Percentiles rank a stretch among this genome's conserved stretches.
Evolutionary conservation across 108 stramenopile species (phyloP).

Genomic region (Cylindrotheca closterium): DNA sequence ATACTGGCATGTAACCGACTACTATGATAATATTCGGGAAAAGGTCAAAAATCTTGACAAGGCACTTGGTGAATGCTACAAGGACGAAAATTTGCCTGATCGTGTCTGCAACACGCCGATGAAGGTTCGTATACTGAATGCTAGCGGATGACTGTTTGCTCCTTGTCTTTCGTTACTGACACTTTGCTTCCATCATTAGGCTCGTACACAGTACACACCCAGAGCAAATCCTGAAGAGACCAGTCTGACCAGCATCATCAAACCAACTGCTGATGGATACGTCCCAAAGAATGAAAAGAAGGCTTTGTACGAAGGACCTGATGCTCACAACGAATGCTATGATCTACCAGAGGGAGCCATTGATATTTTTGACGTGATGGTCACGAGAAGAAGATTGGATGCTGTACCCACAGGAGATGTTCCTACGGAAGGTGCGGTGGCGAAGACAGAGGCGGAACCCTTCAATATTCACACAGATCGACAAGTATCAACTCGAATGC

Average conservation of each 20-base stretch:
- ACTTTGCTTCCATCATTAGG: conserved; percentile 9
- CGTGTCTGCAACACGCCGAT: conserved; percentile 57
- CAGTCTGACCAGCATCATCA: conserved; percentile 48
- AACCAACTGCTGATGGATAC: conserved; percentile 40
- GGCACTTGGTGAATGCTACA: conserved; percentile 43
- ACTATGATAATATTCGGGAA: conserved; percentile 62
- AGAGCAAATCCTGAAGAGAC: conserved; percentile 63
- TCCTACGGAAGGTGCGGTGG: conserved; percentile 8
- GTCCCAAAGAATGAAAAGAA: conserved; percentile 38
- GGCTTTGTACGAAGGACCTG: conserved; percentile 59
- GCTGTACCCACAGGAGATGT: neutral
- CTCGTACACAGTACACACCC: conserved; percentile 69
- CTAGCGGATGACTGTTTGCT: too few species aligned
- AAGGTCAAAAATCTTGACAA: conserved; percentile 33
- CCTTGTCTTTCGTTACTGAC: neutral
- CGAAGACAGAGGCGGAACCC: neutral
- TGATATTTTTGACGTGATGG: conserved; percentile 60
- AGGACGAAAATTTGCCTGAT: conserved; percentile 43
- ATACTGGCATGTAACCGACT: conserved; percentile 66
- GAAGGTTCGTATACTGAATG: conserved; percentile 43
- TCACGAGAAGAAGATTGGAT: conserved; percentile 24
- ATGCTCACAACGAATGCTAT: conserved; percentile 45
- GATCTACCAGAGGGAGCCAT: conserved; percentile 54
- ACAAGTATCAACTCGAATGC: neutral
- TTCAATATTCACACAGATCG: neutral